These are phyloP conservation scores for Botrytis fragariae DNA, from an alignment of 2,329 filamentous ascomycete genomes.

Conservation along the genomic window DNA sequence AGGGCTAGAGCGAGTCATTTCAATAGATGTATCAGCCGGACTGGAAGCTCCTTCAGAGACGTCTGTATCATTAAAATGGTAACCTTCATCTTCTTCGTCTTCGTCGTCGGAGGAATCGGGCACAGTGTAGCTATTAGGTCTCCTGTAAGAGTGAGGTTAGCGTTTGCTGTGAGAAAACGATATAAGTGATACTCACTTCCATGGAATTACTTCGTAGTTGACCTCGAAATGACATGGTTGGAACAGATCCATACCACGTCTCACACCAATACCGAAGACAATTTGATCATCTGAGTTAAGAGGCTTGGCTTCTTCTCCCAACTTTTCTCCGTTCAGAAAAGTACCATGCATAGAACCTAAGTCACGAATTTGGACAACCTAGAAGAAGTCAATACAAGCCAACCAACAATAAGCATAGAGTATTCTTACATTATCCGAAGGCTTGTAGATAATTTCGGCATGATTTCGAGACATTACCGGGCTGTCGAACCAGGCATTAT, in stretches of 20 bases:
- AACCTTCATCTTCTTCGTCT: constrained; percentile 36
- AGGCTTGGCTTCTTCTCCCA: constrained; percentile 37
- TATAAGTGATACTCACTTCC: constrained; percentile 29
- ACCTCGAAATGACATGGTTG: constrained; percentile 36
- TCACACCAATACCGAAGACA: constrained; percentile 49
- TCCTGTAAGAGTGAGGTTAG: constrained; percentile 24
- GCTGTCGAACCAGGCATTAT: constrained; percentile 68
- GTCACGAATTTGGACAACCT: constrained; percentile 51
- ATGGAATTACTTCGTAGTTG: constrained; percentile 30
- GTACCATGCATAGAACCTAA: constrained; percentile 62
- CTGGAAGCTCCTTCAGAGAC: constrained; percentile 30
- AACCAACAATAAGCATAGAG: constrained; percentile 1
- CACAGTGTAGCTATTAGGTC: constrained; percentile 32
- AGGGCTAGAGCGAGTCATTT: constrained; percentile 22
- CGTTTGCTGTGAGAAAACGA: not conserved
- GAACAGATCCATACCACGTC: constrained; percentile 45
- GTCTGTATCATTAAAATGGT: constrained; percentile 33
- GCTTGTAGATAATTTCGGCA: constrained; percentile 52
- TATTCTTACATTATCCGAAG: constrained; percentile 46
- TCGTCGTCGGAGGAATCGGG: constrained; percentile 36
- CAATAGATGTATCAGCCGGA: constrained; percentile 32
- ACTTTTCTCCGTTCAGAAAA: constrained; percentile 48
- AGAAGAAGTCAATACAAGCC: constrained; percentile 27
- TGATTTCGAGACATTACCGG: constrained; percentile 70
- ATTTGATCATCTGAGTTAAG: constrained; percentile 42